A percentile compares a stretch with the other conserved stretches of the same genome.
These are phyloP conservation scores for Xylaria sp. DNA, from an alignment of 2,329 filamentous ascomycete genomes.

Conservation along the genomic window DNA sequence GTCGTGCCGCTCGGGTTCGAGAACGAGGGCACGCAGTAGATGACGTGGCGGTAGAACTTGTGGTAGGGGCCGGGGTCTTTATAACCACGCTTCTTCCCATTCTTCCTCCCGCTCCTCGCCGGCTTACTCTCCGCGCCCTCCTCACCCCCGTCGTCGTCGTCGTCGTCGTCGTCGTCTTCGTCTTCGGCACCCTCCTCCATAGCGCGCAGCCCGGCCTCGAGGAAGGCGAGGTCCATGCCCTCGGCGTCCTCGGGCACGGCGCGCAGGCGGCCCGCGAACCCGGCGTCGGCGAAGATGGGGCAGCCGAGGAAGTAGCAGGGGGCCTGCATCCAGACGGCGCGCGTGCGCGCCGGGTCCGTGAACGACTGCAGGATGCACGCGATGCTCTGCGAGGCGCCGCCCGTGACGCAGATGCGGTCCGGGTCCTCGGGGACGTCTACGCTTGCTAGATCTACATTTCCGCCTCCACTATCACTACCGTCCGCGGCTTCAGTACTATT, in stretches of 20 bases:
- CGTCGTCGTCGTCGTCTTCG: not conserved
- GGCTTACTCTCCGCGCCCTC: not conserved
- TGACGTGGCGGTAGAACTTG: constrained; percentile 83
- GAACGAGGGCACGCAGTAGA: constrained; percentile 88
- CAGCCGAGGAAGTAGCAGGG: constrained; percentile 69
- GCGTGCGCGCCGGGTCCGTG: constrained; percentile 65
- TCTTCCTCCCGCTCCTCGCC: not conserved
- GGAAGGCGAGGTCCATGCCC: constrained; percentile 56
- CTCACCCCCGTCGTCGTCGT: not conserved
- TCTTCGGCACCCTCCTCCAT: constrained; percentile 11
- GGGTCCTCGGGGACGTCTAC: too few relatives aligned
- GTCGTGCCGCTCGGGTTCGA: constrained; percentile 86
- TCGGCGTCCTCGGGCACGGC: constrained; percentile 64
- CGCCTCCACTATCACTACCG: too few relatives aligned
- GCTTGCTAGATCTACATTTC: too few relatives aligned
- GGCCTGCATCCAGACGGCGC: constrained; percentile 65
- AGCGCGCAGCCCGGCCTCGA: constrained; percentile 19
- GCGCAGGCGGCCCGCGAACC: constrained; percentile 59
- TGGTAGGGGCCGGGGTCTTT: constrained; percentile 62
- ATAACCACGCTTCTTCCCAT: constrained; percentile 42
- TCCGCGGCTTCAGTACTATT: too few relatives aligned
- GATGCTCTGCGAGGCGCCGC: constrained; percentile 68
- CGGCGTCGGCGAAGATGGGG: constrained; percentile 66
- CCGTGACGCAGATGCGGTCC: constrained; percentile 63
- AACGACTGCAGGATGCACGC: constrained; percentile 65